Base-by-base conservation (phyloP, 1,284 basidiomycete species). In the Ustilago crameri region DNA sequence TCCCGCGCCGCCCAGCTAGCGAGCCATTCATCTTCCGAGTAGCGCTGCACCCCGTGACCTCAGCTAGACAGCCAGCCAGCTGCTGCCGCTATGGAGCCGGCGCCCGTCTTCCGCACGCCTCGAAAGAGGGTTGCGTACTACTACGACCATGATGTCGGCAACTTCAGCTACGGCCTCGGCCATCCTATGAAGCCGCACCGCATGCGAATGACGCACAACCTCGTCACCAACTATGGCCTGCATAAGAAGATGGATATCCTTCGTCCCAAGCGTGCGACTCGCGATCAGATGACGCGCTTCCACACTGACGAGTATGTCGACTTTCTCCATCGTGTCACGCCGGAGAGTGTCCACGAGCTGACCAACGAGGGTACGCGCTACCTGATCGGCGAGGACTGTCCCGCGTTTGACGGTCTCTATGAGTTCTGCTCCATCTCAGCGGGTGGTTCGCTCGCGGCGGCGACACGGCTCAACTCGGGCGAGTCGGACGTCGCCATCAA, bases 271-370 rank as follows among this genome's bases (percentile, higher is more conserved):
- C 88, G 93, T 40, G 91, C 94, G 2, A 88, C 90, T 0, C 89
- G 90, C 12, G 89, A 91, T 78, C 88, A 90, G 47, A 93, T 98
- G 91, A 91, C 92, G 4, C 86, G 90, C 18, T 98, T 98, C 83
- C 96, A 98, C 84, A 95, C 95, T 12, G 95, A 98, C 85, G 95
- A 98, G 86, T 98, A 97, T 84, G 89, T 98, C 67, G 89, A 97
- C 77, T 95, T 98, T 75, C 86, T 98, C 26, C 88, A 89, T 57
- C 88, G 89, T 48, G 93, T 98, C 34, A 92, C 91, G 0, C 94
- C 94, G 0, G 81, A 83, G 51, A 71, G 65, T 3, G 81, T 80
- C 3, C 66, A 68, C 46, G 74, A 79, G 49, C 85, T 97, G 77
- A 95, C 93, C 1, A 91, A 89, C 68, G 88, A 91, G 58, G 93